Base-by-base conservation (phyloP, 805 yeast species). In the Blastobotrys parvus region DNA sequence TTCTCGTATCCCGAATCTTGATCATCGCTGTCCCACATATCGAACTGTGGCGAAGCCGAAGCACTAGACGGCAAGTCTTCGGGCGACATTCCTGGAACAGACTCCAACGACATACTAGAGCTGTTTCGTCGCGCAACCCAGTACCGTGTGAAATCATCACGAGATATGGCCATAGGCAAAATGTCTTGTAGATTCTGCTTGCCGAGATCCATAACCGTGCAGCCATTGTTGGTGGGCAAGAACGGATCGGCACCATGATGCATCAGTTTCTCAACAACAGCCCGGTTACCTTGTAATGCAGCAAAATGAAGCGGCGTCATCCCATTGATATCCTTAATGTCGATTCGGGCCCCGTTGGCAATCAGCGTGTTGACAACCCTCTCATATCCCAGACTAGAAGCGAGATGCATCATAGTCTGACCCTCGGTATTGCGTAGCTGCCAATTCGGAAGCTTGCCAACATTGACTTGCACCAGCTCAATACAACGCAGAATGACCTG, bases 271-370 rank as follows among this genome's bases (percentile, higher is more conserved):
- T 72, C 70, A 47, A 86, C 82, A 35, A 82, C 70, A 38, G 74
- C 78, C 39, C 85, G 66, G 55, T 82, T 74, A 20, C 96, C 97
- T 50, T 72, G 69, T 52, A 90, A 61, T 23, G 89, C 76, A 0
- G 97, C 96, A 57, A 83, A 80, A 59, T 90, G 96, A 44, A 92
- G 67, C 2, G 98, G 95, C 0, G 96, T 82, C 50, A 77, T 75
- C 1, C 95, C 97, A 57, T 81, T 85, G 32, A 73, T 69, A 59
- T 92, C 98, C 54, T 74, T 76, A 38, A 72, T 65, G 61, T 88
- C 92, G 13, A 62, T 46, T 23, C 62, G 48, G 45, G 88, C 81
- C 25, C 81, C 82, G 38, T 65, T 77, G 38, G 73, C 78, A 2
- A 88, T 66, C 56, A 92, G 69, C 23, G 80, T 79, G 18, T 74